These are phyloP conservation scores for Nidula niveotomentosa DNA, from an alignment of 1,284 basidiomycete species.

Conservation along the genomic window DNA sequence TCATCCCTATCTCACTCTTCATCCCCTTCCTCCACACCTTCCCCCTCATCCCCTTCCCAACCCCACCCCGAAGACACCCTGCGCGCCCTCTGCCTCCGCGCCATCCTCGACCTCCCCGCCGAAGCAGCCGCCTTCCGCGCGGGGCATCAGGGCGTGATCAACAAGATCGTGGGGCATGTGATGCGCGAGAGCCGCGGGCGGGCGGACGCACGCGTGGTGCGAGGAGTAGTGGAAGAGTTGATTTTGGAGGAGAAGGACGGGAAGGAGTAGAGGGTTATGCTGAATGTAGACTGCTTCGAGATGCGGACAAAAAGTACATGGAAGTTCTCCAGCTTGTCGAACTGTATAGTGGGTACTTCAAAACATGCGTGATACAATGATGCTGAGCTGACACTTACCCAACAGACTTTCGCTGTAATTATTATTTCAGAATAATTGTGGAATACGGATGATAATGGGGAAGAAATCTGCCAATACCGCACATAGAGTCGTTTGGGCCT, in stretches of 20 bases:
- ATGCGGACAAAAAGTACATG: too few species aligned
- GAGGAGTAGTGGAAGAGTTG: slow-evolving; percentile 43
- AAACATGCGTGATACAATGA: too few species aligned
- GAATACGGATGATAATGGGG: too few species aligned
- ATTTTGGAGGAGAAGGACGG: slow-evolving; percentile 11
- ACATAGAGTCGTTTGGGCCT: too few species aligned
- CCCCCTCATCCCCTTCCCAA: slow-evolving; percentile 20
- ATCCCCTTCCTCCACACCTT: background rate
- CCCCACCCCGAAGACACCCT: slow-evolving; percentile 28
- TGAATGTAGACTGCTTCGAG: too few species aligned
- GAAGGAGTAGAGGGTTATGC: background rate
- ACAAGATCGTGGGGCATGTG: slow-evolving; percentile 86
- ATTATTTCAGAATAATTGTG: too few species aligned
- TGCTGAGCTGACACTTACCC: too few species aligned
- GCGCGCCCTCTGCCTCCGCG: slow-evolving; percentile 55
- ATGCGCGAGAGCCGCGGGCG: slow-evolving; percentile 85
- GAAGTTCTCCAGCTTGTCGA: too few species aligned
- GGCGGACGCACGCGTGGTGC: slow-evolving; percentile 65
- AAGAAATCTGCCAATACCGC: too few species aligned
- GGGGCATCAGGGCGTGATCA: slow-evolving; percentile 83
- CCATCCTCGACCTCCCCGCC: slow-evolving; percentile 66
- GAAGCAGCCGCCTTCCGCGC: slow-evolving; percentile 70
- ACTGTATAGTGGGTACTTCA: too few species aligned
- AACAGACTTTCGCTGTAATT: too few species aligned
- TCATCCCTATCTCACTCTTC: too few species aligned